phyloP scores from a whole-genome alignment of 805 yeast genomes.

The Lachancea lanzarotensis region DNA sequence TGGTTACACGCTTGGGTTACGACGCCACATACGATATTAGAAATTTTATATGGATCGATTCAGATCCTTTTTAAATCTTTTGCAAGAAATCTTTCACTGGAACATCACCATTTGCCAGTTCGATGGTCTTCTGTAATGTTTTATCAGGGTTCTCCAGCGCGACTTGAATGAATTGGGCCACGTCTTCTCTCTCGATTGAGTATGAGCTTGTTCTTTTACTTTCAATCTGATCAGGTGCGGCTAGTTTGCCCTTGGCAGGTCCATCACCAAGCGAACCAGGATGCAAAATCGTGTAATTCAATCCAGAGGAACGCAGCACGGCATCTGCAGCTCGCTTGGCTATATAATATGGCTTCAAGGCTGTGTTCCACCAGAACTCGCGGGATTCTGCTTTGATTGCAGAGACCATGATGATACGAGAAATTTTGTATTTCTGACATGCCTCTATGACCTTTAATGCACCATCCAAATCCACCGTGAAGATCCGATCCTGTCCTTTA shows the following conservation, averaged over 20 bases:
- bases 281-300: slow-evolving; percentile 51
- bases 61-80: slow-evolving; percentile 8
- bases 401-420: slow-evolving; percentile 48
- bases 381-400: slow-evolving; percentile 51
- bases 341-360: slow-evolving; percentile 45
- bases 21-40: too few relatives aligned
- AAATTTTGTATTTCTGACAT: slow-evolving; percentile 37
- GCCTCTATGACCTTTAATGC: slow-evolving; percentile 55
- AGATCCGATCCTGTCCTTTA: slow-evolving; percentile 38
- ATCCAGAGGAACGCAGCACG: slow-evolving; percentile 34
- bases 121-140: slow-evolving; percentile 39
- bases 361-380: slow-evolving; percentile 36
- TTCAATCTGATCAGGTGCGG: slow-evolving; percentile 12
- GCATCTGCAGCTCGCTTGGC: slow-evolving; percentile 59
- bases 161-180: slow-evolving; percentile 42
- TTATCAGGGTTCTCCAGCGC: slow-evolving; percentile 32
- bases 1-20: too few relatives aligned
- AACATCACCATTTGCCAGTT: slow-evolving; percentile 39
- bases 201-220: slow-evolving; percentile 22
- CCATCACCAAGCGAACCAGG: slow-evolving; percentile 44
- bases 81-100: slow-evolving; percentile 22
- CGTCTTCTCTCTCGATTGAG: slow-evolving; percentile 45
- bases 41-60: too few relatives aligned
- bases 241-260: slow-evolving; percentile 39
- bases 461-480: slow-evolving; percentile 56